phyloP scores from a whole-genome alignment of 2,329 filamentous ascomycete genomes.

The Stemphylium lycopersici region DNA sequence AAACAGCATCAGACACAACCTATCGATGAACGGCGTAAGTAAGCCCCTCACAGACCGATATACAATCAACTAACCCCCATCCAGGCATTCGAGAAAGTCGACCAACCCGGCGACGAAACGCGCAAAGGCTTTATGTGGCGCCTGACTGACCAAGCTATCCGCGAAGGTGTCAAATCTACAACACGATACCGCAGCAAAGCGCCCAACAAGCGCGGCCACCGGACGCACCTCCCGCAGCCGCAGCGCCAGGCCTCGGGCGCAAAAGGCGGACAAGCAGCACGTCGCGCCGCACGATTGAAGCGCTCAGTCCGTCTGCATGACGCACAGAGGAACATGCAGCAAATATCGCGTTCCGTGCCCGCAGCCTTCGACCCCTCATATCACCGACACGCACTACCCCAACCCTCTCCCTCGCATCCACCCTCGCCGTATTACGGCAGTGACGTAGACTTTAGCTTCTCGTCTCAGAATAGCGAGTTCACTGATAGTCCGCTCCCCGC shows the following conservation, averaged over 20 bases:
- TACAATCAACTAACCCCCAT: slow-evolving; percentile 13
- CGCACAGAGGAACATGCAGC: slow-evolving; percentile 26
- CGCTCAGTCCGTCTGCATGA: slow-evolving; percentile 30
- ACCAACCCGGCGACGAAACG: slow-evolving; percentile 56
- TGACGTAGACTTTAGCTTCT: slow-evolving; percentile 27
- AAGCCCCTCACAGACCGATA: not conserved
- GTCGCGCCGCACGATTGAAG: slow-evolving; percentile 33
- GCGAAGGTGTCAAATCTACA: slow-evolving; percentile 80
- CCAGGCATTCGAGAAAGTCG: slow-evolving; percentile 63
- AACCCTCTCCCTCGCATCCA: slow-evolving; percentile 13
- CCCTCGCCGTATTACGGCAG: slow-evolving; percentile 29
- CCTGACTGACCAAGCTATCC: slow-evolving; percentile 71
- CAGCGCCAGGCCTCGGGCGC: slow-evolving; percentile 54
- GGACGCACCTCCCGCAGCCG: slow-evolving; percentile 35
- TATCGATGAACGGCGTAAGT: slow-evolving; percentile 91
- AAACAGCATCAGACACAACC: slow-evolving; percentile 93
- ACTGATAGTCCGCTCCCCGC: slow-evolving; percentile 10
- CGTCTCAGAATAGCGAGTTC: slow-evolving; percentile 4
- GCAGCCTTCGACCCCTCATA: slow-evolving; percentile 18
- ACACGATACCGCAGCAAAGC: slow-evolving; percentile 63
- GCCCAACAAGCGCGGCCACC: slow-evolving; percentile 51
- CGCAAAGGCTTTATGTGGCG: slow-evolving; percentile 80
- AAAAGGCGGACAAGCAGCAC: slow-evolving; percentile 54
- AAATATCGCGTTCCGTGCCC: slow-evolving; percentile 25
- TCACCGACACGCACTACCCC: slow-evolving; percentile 5